Base-by-base conservation (phyloP, 352 stramenopile species). In the Phytophthora fragariae region DNA sequence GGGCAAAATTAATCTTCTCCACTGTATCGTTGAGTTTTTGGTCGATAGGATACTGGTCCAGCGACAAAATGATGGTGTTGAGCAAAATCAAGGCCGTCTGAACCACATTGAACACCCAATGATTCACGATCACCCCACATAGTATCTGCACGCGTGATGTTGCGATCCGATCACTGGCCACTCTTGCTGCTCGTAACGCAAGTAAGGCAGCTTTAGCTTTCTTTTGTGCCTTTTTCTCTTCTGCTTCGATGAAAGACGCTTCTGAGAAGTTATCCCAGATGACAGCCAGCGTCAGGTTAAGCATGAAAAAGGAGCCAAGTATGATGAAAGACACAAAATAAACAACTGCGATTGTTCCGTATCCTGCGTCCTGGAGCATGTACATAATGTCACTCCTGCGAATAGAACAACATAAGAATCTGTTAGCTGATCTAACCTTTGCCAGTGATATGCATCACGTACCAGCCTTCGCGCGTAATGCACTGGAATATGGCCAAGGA, bases 381-480 rank as follows among this genome's bases (percentile, higher is more conserved):
- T 92, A 91, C 83, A 92, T 92, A 57, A 90, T 79, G 58, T 84
- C 79, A 29, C 74, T 86, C 79, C 77, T 86, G 14, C 11, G 35
- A 10, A 41, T 41, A 41, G 35, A 41, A 44, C 35, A 44, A 14
- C 12, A 44, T 44, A 44, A 31, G 27, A 31, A 31, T 31, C 27
- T 6, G 3, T 31, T 4, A 31, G 27, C 27, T 31, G 3, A 31
- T 31, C 27, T 31, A 31, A 31, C 27, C 27, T 31, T 31, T 31
- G 27, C 27, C 27, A 7, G 27, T 31, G 27, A 6, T 31, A 44
- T 44, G 35, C 8, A 44, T 44, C 7, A 70, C 83, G 24, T 83
- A 93, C 96, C 95, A 98, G 5, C 96, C 96, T 77, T 98, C 92
- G 17, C 94, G 78, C 14, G 94, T 98, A 31, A 98, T 92, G 27